Evolutionary conservation across 345 rosid species (phyloP).

Genomic region (Populus deltoides): DNA sequence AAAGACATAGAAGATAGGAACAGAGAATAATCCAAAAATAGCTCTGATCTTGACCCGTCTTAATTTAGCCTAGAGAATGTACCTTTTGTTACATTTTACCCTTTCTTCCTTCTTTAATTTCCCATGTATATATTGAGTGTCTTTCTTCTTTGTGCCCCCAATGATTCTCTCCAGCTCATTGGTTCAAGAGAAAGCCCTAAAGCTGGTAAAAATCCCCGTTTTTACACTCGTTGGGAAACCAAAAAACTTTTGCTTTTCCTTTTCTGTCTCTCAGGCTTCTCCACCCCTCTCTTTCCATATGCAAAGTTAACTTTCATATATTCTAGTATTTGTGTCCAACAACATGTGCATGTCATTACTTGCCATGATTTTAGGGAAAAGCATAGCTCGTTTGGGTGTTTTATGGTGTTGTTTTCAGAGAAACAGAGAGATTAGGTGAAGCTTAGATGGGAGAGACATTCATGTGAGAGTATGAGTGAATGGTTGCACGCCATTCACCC

Average conservation of each 20-base stretch:
- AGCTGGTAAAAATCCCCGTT: constrained; percentile 1
- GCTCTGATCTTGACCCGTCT: background rate
- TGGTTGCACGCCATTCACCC: constrained; percentile 43
- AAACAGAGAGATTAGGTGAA: background rate
- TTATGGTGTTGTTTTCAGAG: background rate
- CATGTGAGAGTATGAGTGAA: constrained; percentile 31
- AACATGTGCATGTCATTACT: background rate
- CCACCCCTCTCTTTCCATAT: background rate
- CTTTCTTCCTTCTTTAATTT: background rate
- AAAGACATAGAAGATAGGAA: background rate
- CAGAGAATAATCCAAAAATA: background rate
- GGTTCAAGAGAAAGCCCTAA: constrained; percentile 33
- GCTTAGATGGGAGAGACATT: background rate
- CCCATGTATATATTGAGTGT: background rate
- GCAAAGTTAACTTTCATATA: background rate
- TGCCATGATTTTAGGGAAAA: background rate
- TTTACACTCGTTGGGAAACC: constrained; percentile 16
- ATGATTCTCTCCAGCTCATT: constrained; percentile 23
- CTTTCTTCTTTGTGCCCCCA: background rate
- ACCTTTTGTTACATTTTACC: background rate
- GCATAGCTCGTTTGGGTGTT: background rate
- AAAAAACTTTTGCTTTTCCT: constrained; percentile 12
- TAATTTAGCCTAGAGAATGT: background rate
- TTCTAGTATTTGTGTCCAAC: background rate
- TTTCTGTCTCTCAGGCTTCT: background rate